Base-by-base conservation (phyloP, 2,329 filamentous ascomycete species). In the Neoascochyta sp. region DNA sequence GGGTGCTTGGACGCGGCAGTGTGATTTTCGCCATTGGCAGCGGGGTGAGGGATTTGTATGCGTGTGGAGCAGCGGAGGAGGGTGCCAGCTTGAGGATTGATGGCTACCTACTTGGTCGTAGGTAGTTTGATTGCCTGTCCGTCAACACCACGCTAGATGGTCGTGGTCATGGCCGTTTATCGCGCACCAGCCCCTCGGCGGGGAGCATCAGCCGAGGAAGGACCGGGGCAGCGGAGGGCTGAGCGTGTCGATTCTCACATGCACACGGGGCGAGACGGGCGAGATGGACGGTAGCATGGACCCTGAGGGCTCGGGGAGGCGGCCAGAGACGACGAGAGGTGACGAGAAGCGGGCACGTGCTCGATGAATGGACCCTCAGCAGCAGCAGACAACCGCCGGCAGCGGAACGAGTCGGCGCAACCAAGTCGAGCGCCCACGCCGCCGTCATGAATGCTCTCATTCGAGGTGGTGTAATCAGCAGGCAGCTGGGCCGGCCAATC, bases 371-470 rank as follows among this genome's bases (percentile, higher is more conserved):
- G 35, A 30, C 23, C 17, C 27, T 16, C 13, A 24, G 24, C 13
- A 25, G 23, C 26, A 27, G 35, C 16, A 27, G 29, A 30, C 27
- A 34, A 23, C 35, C 18, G 21, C 16, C n/a, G n/a, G n/a, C n/a
- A n/a, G n/a, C n/a, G n/a, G n/a, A n/a, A n/a, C n/a, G n/a, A n/a
- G n/a, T 26, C 18, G 28, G 26, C 13, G 9, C 22, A 36, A 24
- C 32, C 45, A 45, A 41, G 36, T 24, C 22, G 43, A 39, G 39
- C 29, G 47, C 35, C 47, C 50, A 53, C 47, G 50, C 50, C 45
- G 32, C 39, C 36, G 34, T 43, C 45, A 36, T 39, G 33, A 24
- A 36, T 36, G 34, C 31, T 50, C 45, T 47, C 41, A 53, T 52
- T 52, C 46, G 47, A 53, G 47, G 46, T 39, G 39, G 46, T 39